Percentiles rank a stretch among this genome's conserved stretches.
phyloP scores from a whole-genome alignment of 371 early-diverging fungal genomes.

The Phascolomyces articulosus region DNA sequence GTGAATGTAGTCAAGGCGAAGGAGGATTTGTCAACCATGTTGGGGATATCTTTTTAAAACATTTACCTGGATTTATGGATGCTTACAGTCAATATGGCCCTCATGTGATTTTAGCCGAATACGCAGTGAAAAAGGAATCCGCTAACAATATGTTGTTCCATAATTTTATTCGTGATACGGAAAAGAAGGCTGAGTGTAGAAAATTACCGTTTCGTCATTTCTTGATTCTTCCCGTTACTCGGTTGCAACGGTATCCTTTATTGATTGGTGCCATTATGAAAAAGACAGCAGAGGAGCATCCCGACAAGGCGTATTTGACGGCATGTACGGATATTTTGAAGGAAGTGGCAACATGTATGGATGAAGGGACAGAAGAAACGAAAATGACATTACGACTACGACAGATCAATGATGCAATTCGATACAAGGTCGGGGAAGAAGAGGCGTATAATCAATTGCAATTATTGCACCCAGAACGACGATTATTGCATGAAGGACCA shows the following conservation, averaged over 20 bases:
- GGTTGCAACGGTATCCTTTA: constrained; percentile 87
- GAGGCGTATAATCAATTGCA: constrained; percentile 41
- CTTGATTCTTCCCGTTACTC: constrained; percentile 69
- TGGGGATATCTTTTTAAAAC: constrained; percentile 80
- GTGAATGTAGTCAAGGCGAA: constrained; percentile 45
- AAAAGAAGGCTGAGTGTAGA: constrained; percentile 59
- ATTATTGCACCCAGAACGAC: constrained; percentile 67
- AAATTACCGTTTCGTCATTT: constrained; percentile 60
- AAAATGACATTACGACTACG: constrained; percentile 19
- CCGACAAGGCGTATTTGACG: constrained; percentile 67
- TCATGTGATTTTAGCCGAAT: constrained; percentile 78
- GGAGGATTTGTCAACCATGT: constrained; percentile 74
- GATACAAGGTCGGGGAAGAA: constrained; percentile 14
- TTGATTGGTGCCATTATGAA: constrained; percentile 82
- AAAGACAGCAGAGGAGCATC: constrained; percentile 77
- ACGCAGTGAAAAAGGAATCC: constrained; percentile 75
- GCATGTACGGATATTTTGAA: constrained; percentile 66
- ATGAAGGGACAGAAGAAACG: constrained; percentile 21
- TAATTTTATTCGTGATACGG: constrained; percentile 70
- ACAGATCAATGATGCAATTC: constrained; percentile 25
- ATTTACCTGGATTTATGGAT: constrained; percentile 63
- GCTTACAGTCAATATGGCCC: constrained; percentile 84
- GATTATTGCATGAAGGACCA: constrained; percentile 78
- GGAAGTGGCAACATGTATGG: constrained; percentile 57
- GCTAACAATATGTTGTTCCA: constrained; percentile 62